These are phyloP conservation scores for Penicillium decumbens DNA, from an alignment of 2,329 filamentous ascomycete genomes.

Conservation along the genomic window DNA sequence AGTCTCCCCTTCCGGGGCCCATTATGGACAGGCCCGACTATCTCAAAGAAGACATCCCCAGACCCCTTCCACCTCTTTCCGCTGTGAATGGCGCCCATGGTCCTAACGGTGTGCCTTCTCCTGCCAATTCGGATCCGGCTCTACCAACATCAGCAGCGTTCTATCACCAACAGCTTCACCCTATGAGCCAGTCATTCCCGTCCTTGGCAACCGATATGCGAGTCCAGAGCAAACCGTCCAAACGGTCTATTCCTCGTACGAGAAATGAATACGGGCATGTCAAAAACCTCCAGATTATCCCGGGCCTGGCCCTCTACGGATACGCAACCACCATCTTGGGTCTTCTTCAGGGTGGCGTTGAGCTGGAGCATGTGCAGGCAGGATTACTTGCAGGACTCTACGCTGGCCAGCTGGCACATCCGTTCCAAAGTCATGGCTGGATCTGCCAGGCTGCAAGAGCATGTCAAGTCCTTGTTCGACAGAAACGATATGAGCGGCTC, in stretches of 20 bases:
- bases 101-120: slow-evolving; percentile 25
- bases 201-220: slow-evolving; percentile 9
- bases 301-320: slow-evolving; percentile 84
- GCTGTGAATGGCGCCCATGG: slow-evolving; percentile 5
- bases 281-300: slow-evolving; percentile 77
- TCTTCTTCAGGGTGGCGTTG: slow-evolving; percentile 70
- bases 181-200: slow-evolving; percentile 16
- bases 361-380: slow-evolving; percentile 78
- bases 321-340: slow-evolving; percentile 82
- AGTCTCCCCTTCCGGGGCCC: slow-evolving; percentile 50
- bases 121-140: slow-evolving; percentile 25
- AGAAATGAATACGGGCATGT: slow-evolving; percentile 22
- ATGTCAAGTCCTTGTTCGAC: slow-evolving; percentile 68
- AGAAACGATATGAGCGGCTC: slow-evolving; percentile 36
- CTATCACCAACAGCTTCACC: slow-evolving; percentile 16
- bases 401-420: slow-evolving; percentile 78
- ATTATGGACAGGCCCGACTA: slow-evolving; percentile 43
- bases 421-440: slow-evolving; percentile 78
- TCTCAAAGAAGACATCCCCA: slow-evolving; percentile 28
- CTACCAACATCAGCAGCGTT: slow-evolving; percentile 19
- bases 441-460: slow-evolving; percentile 58
- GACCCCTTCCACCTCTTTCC: slow-evolving; percentile 13
- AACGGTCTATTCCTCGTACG: slow-evolving; percentile 9
- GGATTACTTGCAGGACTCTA: slow-evolving; percentile 82
- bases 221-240: slow-evolving; percentile 12